Base-by-base conservation (phyloP, 352 stramenopile genomes). In the Pythium apleroticum region DNA sequence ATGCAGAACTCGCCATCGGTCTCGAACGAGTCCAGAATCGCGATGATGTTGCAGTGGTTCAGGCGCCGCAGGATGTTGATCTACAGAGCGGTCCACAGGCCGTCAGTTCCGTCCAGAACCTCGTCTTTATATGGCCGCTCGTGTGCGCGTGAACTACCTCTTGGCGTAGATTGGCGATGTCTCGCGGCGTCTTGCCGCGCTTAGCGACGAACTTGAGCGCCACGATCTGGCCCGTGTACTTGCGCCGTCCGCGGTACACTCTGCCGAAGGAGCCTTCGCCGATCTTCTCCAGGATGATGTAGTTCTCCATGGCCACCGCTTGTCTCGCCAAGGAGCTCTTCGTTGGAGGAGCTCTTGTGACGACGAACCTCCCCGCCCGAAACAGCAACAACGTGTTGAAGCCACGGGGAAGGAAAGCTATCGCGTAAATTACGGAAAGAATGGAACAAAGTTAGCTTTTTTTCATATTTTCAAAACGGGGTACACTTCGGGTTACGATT, bases 151-250 rank as follows among this genome's bases (percentile, higher is more conserved):
- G 20, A 63, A 59, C 12, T 65, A 93, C 84, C 80, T 98, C 95
- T 72, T 97, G 79, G 33, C 95, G 89, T 27, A 98, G 76, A 63
- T 96, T 97, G 37, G 86, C 71, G 14, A 98, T 69, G 66, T 98
- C 92, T 43, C 84, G 88, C n/a, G 84, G 80, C 46, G 74, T 96
- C 75, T 97, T 97, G 54, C 89, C 90, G 45, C 96, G 87, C 73
- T 98, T 98, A 45, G 84, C 86, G 30, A 98, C 96, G 68, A 98
- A 98, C 73, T 98, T 98, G 49, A 98, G 88, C 62, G 92, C 92
- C 14, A 97, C 90, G 57, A 96, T 90, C 61, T 96, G 89, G 30
- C 86, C 86, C 11, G 86, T 86, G 68, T 87, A 95, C 74, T 95
- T 95, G 69, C 86, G 82, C 9, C 88, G 75, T 1, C 84, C 86